Conservation (phyloP, 108 stramenopile genomes). For the Fragilariopsis cylindrus region DNA sequence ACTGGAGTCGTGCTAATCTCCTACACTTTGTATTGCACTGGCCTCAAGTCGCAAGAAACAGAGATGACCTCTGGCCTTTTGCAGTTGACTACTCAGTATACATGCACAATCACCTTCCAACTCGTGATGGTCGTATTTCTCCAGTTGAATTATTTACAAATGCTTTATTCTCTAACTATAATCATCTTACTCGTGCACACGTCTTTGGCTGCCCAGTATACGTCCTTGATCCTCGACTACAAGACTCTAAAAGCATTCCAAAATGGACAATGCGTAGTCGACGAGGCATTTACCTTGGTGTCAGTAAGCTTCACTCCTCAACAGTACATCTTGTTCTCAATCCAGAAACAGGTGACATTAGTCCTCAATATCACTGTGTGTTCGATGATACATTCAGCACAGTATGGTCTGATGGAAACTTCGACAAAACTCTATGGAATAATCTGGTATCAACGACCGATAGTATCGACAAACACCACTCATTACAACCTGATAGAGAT, state of each 20-base stretch:
- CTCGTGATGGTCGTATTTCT: constrained; percentile 12
- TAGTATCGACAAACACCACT: no score
- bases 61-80: constrained; percentile 37
- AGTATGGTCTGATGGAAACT: background rate
- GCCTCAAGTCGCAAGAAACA: constrained; percentile 25
- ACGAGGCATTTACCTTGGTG: constrained; percentile 41
- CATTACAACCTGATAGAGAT: no score
- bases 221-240: constrained; percentile 45
- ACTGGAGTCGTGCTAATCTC: constrained; percentile 32
- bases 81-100: constrained; percentile 50
- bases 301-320: constrained; percentile 36
- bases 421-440: background rate
- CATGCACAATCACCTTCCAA: constrained; percentile 45
- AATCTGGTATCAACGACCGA: background rate
- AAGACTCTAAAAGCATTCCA: constrained; percentile 35
- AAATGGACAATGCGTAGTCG: constrained; percentile 41
- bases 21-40: constrained; percentile 51
- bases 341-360: constrained; percentile 28
- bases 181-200: constrained; percentile 11
- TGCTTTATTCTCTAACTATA: background rate
- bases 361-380: constrained; percentile 47
- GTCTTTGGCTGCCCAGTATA: constrained; percentile 49
- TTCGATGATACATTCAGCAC: constrained; percentile 44
- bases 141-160: constrained; percentile 23
- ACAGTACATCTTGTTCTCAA: constrained; percentile 42